A percentile compares a stretch with the other conserved stretches of the same genome.
Evolutionary conservation across 2,329 filamentous ascomycete genomes (phyloP).

Genomic region (Ophiocordyceps sinensis): DNA sequence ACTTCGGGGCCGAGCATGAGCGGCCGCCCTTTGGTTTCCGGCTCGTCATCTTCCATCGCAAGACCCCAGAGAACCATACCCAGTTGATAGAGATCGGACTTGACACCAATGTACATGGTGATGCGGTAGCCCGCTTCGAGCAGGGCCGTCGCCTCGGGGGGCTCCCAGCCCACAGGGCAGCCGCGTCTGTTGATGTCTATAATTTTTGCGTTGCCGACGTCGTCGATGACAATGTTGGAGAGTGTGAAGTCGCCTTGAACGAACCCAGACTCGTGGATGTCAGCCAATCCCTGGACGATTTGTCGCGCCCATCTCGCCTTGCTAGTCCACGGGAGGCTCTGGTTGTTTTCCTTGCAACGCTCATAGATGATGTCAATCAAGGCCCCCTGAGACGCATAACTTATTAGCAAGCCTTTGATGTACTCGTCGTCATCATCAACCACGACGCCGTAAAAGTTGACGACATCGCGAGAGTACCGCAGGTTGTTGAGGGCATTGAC

Average conservation of each 20-base stretch:
- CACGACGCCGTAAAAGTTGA: conserved; percentile 75
- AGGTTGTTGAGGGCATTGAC: conserved; percentile 84
- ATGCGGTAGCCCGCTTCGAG: conserved; percentile 83
- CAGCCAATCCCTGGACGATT: conserved; percentile 75
- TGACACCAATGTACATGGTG: conserved; percentile 95
- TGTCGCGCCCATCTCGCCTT: conserved; percentile 83
- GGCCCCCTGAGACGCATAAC: conserved; percentile 73
- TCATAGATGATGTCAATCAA: conserved; percentile 88
- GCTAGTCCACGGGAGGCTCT: conserved; percentile 49
- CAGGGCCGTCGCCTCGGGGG: conserved; percentile 74
- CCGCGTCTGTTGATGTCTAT: conserved; percentile 96
- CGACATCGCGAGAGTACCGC: conserved; percentile 58
- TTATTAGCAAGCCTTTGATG: conserved; percentile 82
- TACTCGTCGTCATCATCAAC: conserved; percentile 72
- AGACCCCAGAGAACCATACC: conserved; percentile 96
- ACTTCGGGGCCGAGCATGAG: conserved; percentile 42
- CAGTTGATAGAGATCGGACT: conserved; percentile 89
- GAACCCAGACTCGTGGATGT: conserved; percentile 91
- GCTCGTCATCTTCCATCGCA: conserved; percentile 77
- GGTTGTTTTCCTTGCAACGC: conserved; percentile 40
- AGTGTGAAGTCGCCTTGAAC: conserved; percentile 96
- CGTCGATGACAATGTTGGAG: conserved; percentile 91
- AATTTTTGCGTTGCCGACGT: conserved; percentile 74
- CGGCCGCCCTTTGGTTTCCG: conserved; percentile 63
- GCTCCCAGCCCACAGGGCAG: conserved; percentile 97